Evolutionary conservation across 139 green algal genomes (phyloP), one percentile per base, ranked within the genome.

Genomic region (Chlamydomonas sp.): DNA sequence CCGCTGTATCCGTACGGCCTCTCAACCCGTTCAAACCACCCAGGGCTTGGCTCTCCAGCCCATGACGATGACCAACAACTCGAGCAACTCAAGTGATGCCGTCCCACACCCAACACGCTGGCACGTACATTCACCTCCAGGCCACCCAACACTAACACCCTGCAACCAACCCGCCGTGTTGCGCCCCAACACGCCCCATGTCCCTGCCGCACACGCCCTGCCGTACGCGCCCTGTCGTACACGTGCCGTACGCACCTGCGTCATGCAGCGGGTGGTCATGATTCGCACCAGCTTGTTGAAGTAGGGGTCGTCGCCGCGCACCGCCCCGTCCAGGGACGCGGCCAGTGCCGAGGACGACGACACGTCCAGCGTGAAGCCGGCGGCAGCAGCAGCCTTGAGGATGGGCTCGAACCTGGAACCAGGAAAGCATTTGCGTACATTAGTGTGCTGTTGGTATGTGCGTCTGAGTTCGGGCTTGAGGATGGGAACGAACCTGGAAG

Each of bases 231-330:
- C 68, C 17, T 15, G 87, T 98, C 77, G 16, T 7, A 49, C 6
- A 7, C 75, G 57, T 31, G 7, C 75, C 49, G 5, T 7, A 15
- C 59, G 2, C 63, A 86, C 80, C 80, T 86, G 95, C 16, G 95
- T 99, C 97, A 99, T 99, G 96, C 98, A 99, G 61, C 97, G 95
- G 7, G 98, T 99, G 71, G 96, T 94, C 94, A 99, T 96, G 92
- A 99, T 99, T 78, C 98, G 95, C 62, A 99, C 91, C 12, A 99
- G 92, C 84, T 96, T 98, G 95, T 99, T 99, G 96, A 99, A 99
- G 94, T 99, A 99, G 12, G 92, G 86, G 93, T 99, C 98, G 4
- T 93, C 92, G 0, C 69, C 59, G 0, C 95, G 91, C 78, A 95
- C 93, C 5, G 96, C 96, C 1, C 18, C 9, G 90, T 99, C 96